Conservation (phyloP, 2,329 filamentous ascomycete species). For the Fusarium ramigenum region DNA sequence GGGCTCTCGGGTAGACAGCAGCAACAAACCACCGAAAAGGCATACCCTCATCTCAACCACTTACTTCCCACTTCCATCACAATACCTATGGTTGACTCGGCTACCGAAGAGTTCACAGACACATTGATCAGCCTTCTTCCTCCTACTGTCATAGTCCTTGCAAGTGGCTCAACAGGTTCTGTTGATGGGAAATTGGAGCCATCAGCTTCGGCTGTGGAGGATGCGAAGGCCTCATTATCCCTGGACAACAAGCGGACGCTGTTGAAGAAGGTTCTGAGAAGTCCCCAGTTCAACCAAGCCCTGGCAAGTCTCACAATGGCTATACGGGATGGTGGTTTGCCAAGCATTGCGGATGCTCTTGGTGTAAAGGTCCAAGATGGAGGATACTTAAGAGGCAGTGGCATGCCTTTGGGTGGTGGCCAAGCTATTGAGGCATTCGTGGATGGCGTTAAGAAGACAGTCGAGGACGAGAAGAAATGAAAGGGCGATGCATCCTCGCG, state of each 20-base stretch:
- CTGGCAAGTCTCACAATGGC: constrained; percentile 86
- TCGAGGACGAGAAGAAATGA: constrained; percentile 64
- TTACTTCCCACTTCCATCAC: constrained; percentile 83
- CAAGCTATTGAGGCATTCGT: constrained; percentile 93
- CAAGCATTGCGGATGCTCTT: constrained; percentile 88
- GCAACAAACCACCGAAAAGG: constrained; percentile 57
- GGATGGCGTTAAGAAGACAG: constrained; percentile 83
- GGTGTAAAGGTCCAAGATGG: constrained; percentile 83
- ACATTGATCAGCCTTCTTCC: constrained; percentile 81
- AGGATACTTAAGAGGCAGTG: constrained; percentile 81
- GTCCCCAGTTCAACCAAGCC: constrained; percentile 91
- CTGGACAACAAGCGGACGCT: constrained; percentile 81
- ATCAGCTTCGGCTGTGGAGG: constrained; percentile 72
- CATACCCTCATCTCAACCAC: constrained; percentile 86
- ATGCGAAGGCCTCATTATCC: constrained; percentile 78
- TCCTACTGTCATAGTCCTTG: constrained; percentile 78
- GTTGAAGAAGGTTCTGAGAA: constrained; percentile 82
- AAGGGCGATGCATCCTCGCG: neutral
- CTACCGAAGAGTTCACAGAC: constrained; percentile 74
- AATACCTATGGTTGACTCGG: constrained; percentile 75
- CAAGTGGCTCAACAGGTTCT: constrained; percentile 69
- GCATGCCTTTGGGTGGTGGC: constrained; percentile 85
- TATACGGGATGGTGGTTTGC: constrained; percentile 87
- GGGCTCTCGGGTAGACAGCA: constrained; percentile 50
- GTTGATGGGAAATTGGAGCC: constrained; percentile 71